Evolutionary conservation across 2,329 filamentous ascomycete species (phyloP), one percentile per base, ranked within the genome.

Genomic region (Zymoseptoria tritici): DNA sequence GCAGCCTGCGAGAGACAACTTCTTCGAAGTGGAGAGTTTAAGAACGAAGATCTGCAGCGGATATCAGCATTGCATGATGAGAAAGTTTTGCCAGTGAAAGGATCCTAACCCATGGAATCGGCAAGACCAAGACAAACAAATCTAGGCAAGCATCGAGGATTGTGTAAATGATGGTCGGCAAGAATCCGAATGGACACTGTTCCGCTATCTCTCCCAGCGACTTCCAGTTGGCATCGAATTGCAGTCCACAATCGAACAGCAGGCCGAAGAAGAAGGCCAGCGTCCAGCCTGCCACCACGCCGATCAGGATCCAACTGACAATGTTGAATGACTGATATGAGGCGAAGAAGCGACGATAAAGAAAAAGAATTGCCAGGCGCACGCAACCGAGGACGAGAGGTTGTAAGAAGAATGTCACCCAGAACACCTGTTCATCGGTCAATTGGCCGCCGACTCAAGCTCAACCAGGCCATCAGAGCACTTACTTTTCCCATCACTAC

Each of bases 111-210:
- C 60, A 62, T 26, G 60, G 60, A 9, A 62, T 56, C 3, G 60
- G 60, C 49, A 62, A 50, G 11, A 62, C 13, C 31, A 62, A 51
- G 5, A 62, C 60, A 9, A 62, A 62, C 3, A 62, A 49, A 42
- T 62, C 60, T 52, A 62, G 13, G 46, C 57, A 62, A 3, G 60
- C 60, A 31, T 62, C 60, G 31, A 62, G 20, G 19, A 62, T 60
- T 3, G 60, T 62, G 55, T 62, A 62, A 21, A 62, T 49, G 19
- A 62, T 59, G 4, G 60, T 62, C 13, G 60, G 60, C 55, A 62
- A 50, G 52, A 62, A 62, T 1, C 60, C 60, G 29, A 62, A 62
- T 8, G 60, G 60, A 56, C 60, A 62, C 20, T 58, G 52, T 24
- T 62, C 52, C 21, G 60, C 60, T 19, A 62, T 62, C 31, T 62